These are phyloP conservation scores for Albophoma yamanashiensis DNA, from an alignment of 2,329 filamentous ascomycete species.

Conservation along the genomic window DNA sequence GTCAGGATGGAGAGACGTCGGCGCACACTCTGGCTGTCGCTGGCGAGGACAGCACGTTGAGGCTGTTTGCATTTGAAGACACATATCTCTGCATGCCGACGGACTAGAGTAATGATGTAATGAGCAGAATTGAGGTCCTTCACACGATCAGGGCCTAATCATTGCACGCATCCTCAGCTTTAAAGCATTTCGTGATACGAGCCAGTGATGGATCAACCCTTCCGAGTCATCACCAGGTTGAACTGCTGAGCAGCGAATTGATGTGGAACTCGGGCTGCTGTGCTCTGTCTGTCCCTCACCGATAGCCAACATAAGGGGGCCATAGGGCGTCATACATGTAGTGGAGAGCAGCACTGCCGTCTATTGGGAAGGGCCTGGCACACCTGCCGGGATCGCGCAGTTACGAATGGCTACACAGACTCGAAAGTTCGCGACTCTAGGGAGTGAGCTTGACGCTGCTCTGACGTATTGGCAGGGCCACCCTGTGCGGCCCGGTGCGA, in stretches of 20 bases:
- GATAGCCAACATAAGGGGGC: too few species aligned
- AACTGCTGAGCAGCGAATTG: too few species aligned
- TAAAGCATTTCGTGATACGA: not conserved
- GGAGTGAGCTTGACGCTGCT: not conserved
- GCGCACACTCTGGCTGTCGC: slow-evolving; percentile 38
- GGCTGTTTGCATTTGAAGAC: slow-evolving; percentile 38
- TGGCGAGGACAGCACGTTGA: slow-evolving; percentile 50
- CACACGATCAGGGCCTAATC: not conserved
- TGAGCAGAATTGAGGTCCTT: not conserved
- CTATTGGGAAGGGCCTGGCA: not conserved
- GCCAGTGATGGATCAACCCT: not conserved
- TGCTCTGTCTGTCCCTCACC: not conserved
- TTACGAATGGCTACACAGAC: not conserved
- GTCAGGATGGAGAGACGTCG: slow-evolving; percentile 14
- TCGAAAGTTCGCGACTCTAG: not conserved
- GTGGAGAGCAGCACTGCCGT: not conserved
- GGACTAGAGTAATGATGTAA: slow-evolving; percentile 6
- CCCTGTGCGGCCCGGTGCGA: not conserved
- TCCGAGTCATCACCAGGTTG: not conserved
- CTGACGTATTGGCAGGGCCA: not conserved
- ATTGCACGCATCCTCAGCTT: not conserved
- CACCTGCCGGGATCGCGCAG: not conserved
- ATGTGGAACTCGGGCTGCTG: not conserved
- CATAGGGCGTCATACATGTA: too few species aligned
- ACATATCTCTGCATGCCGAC: slow-evolving; percentile 9